Base-by-base conservation (phyloP, 345 rosid species). In the Rhizophora apiculata region DNA sequence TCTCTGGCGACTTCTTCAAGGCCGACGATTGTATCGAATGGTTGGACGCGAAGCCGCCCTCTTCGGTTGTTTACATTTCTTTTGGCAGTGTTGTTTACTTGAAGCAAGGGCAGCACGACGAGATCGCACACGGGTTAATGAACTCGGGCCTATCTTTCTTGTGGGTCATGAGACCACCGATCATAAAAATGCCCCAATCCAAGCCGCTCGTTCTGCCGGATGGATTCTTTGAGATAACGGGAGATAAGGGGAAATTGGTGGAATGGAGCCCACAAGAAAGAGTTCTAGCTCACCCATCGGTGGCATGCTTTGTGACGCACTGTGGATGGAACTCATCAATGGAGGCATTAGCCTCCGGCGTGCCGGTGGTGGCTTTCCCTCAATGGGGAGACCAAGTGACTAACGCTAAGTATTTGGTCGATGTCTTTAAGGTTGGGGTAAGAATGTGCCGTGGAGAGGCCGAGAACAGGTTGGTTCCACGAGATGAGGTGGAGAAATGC, bases 301-400 rank as follows among this genome's bases (percentile, higher is more conserved):
- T 88, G n/a, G 85, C 85, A 1, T 87, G 92, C 77, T 93, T 91
- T 56, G 80, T 89, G 20, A 86, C 94, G 0, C 98, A 93, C 52
- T 91, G 98, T 39, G 98, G 98, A 5, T 93, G 98, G 98, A 91
- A 91, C 81, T 93, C 96, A 6, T 75, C 94, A 0, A 78, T 91
- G 83, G 98, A 93, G 72, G 81, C 97, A 13, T 63, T 93, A 20
- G 68, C 94, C 3, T 75, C 80, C 0, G 97, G 96, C 3, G 72
- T 85, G 72, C 94, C 96, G 0, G 79, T 92, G 39, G 72, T 91
- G 29, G 86, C 89, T 13, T 89, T 82, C 49, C 96, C 96, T 4
- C 96, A 85, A 32, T 93, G 94, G 96, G 93, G 94, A 2, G 98
- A 93, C 78, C 97, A 91, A 70, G 94, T 86, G 27, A 88, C 96